A percentile compares a stretch with the other conserved stretches of the same genome.
phyloP scores from a whole-genome alignment of 139 green algal genomes.

The Asterochloris erici region DNA sequence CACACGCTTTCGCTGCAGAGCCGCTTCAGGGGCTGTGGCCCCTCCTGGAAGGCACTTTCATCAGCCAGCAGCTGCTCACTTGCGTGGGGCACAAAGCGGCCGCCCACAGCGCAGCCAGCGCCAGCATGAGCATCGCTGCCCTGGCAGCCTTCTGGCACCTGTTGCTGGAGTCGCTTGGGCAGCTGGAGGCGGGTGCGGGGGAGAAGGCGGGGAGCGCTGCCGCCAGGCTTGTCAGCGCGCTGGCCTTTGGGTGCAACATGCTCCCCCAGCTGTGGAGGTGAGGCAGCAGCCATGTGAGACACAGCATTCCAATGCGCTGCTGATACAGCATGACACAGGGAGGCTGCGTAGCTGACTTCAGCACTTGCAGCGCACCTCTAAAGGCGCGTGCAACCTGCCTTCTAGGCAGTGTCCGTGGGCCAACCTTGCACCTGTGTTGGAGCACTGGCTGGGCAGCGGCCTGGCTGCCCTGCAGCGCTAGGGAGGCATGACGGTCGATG shows the following conservation, averaged over 20 bases:
- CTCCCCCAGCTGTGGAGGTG: constrained; percentile 1
- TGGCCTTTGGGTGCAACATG: constrained; percentile 46
- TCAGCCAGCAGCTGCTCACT: constrained; percentile 34
- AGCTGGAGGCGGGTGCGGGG: background rate
- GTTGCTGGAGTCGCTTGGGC: constrained; percentile 13
- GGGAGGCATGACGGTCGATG: background rate
- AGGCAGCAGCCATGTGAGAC: background rate
- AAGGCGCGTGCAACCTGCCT: background rate
- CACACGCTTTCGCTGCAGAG: constrained; percentile 6
- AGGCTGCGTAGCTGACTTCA: background rate
- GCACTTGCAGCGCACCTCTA: background rate
- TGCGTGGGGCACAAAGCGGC: too few relatives aligned
- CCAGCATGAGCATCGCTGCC: background rate
- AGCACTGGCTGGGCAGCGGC: background rate
- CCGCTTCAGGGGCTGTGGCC: constrained; percentile 42
- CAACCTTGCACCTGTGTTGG: background rate
- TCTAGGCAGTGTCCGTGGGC: constrained; percentile 14
- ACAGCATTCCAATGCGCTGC: background rate
- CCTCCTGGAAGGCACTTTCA: constrained; percentile 41
- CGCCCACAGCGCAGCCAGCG: background rate
- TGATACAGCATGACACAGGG: background rate
- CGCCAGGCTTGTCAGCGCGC: constrained; percentile 42
- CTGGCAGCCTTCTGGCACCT: constrained; percentile 24
- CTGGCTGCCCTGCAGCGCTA: background rate
- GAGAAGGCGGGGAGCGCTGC: background rate